Base-by-base conservation (phyloP, 2,329 filamentous ascomycete genomes). In the Xenosphaeropsis pyriputrescens region DNA sequence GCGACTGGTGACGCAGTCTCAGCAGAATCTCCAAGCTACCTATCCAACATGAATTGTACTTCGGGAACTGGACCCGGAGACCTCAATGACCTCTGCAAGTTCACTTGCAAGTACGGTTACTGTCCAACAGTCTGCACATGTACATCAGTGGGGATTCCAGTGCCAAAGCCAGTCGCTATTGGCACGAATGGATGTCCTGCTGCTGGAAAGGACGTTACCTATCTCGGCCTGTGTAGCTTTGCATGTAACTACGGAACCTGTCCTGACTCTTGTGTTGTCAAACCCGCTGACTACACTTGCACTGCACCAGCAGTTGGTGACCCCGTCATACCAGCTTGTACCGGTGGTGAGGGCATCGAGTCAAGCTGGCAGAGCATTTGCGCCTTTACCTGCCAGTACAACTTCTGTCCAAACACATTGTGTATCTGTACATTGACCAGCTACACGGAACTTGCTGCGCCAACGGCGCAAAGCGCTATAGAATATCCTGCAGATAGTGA, bases 71-170 rank as follows among this genome's bases (percentile, higher is more conserved):
- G 54, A 7, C 49, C 52, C 7, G 45, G 54, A 8, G 59, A 61
- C 42, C 58, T 57, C 32, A 33, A 39, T 5, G 59, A 57, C 2
- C 55, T 62, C 7, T 62, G 59, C 41, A 32, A 45, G 30, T 62
- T 56, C 31, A 38, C 60, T 11, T 67, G 63, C 34, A 59, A 57
- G 41, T 60, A 64, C 45, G 63, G 62, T 0, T 67, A 67, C 41
- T 66, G 62, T 36, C 63, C 63, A 0, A 35, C 43, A 47, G 5
- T 53, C 52, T 29, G 45, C 35, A 47, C 45, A 36, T 47, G 45
- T 39, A 13, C 6, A 2, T 35, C 31, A 5, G 46, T 39, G n/a
- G 45, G 41, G 13, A 26, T 37, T 8, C 41, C 37, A 5, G 41
- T 46, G 4, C 39, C 46, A 3, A 40, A 42, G n/a, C 45, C 44